A percentile compares a stretch with the other conserved stretches of the same genome.
Evolutionary conservation across 768 basidiomycete species (phyloP).

Genomic region (Suillus plorans): DNA sequence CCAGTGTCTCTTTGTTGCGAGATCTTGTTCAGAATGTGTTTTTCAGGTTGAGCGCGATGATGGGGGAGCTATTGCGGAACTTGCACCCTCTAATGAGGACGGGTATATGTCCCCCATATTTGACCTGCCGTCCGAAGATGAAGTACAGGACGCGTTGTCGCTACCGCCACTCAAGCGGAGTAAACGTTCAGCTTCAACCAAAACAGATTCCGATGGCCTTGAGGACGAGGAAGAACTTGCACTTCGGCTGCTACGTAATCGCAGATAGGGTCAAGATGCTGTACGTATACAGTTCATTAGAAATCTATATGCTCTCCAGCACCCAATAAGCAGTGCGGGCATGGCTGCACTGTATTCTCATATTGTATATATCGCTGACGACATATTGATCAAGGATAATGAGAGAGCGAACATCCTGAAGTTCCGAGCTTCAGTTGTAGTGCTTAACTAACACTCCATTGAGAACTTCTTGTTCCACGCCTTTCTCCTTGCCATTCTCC

Average conservation of each 20-base stretch:
- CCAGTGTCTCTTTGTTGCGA: neutral
- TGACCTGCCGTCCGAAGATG: slow-evolving; percentile 44
- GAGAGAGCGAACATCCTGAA: slow-evolving; percentile 7
- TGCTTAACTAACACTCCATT: slow-evolving; percentile 57
- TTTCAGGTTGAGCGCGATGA: slow-evolving; percentile 27
- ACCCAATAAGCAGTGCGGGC: neutral
- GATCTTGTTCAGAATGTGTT: neutral
- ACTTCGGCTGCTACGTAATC: slow-evolving; percentile 49
- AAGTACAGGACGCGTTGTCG: slow-evolving; percentile 26
- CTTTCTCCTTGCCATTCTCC: slow-evolving; percentile 38
- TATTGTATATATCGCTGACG: neutral
- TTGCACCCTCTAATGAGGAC: slow-evolving; percentile 49
- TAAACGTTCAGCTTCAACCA: slow-evolving; percentile 22
- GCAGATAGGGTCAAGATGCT: slow-evolving; percentile 1
- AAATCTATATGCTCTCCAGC: neutral
- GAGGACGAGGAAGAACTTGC: slow-evolving; percentile 68
- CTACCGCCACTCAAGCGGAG: slow-evolving; percentile 33
- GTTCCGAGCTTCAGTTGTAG: slow-evolving; percentile 44
- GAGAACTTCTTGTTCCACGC: slow-evolving; percentile 55
- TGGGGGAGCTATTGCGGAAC: slow-evolving; percentile 20
- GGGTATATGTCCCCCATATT: slow-evolving; percentile 76
- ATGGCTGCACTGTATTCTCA: neutral
- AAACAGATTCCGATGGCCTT: slow-evolving; percentile 28
- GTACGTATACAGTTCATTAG: neutral
- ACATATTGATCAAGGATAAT: neutral